Percentiles rank a stretch among this genome's conserved stretches.
Conservation (phyloP, 257 asterid species). For the Fraxinus anomala region DNA sequence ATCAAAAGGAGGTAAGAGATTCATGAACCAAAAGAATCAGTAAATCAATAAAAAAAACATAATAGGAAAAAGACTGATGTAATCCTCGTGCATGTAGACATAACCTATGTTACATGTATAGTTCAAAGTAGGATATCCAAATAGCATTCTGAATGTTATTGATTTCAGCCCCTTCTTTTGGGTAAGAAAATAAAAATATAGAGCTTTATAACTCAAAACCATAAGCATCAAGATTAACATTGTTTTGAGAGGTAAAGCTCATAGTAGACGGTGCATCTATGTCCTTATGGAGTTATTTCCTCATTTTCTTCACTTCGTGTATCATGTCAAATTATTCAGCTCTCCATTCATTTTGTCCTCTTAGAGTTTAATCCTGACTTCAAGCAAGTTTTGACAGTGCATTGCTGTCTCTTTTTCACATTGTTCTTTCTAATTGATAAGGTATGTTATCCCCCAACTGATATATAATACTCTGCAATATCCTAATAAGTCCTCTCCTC, state of each 20-base stretch:
- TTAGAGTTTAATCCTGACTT: neutral
- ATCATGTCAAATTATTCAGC: neutral
- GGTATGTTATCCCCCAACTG: neutral
- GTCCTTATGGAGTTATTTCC: neutral
- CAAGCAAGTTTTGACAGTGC: neutral
- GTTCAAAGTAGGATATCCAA: neutral
- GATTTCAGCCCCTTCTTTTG: neutral
- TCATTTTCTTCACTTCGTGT: neutral
- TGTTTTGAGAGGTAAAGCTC: neutral
- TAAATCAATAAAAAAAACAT: neutral
- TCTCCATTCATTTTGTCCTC: neutral
- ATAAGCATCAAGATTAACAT: neutral
- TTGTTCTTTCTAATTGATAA: neutral
- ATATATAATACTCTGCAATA: neutral
- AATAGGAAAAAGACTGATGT: neutral
- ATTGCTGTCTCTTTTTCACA: neutral
- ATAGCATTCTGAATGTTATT: neutral
- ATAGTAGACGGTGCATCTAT: neutral
- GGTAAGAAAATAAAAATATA: neutral
- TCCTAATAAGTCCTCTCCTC: neutral
- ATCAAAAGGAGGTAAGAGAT: slow-evolving; percentile 10
- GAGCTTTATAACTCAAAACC: neutral
- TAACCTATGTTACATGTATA: neutral
- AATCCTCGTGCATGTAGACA: neutral
- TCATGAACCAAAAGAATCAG: neutral